A percentile compares a stretch with the other conserved stretches of the same genome.
These are phyloP conservation scores for Candida endomychidarum DNA, from an alignment of 805 yeast genomes.

Conservation along the genomic window DNA sequence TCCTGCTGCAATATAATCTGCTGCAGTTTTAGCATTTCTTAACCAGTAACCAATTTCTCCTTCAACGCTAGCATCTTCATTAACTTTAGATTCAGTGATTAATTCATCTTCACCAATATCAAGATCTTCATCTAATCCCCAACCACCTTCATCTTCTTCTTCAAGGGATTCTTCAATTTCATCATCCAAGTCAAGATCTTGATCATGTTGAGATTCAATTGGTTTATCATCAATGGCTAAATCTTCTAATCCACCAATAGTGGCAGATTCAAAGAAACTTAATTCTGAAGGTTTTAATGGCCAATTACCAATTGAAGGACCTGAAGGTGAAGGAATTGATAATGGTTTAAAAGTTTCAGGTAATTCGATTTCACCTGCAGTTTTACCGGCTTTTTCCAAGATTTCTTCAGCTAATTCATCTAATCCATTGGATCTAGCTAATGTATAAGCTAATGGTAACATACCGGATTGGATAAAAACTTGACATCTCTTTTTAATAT, in stretches of 20 bases:
- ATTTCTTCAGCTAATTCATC: slow-evolving; percentile 72
- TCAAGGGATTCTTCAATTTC: slow-evolving; percentile 32
- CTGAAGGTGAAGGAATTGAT: slow-evolving; percentile 48
- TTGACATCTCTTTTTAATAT: slow-evolving; percentile 70
- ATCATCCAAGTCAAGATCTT: slow-evolving; percentile 30
- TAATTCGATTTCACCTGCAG: slow-evolving; percentile 59
- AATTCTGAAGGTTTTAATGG: slow-evolving; percentile 72
- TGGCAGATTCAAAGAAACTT: slow-evolving; percentile 83
- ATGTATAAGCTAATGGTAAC: slow-evolving; percentile 85
- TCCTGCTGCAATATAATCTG: slow-evolving; percentile 93
- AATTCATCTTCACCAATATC: slow-evolving; percentile 58
- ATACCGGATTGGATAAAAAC: slow-evolving; percentile 77
- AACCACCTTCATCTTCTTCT: slow-evolving; percentile 63
- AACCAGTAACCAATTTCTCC: slow-evolving; percentile 80
- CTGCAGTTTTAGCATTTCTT: slow-evolving; percentile 84
- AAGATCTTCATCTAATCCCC: slow-evolving; percentile 79
- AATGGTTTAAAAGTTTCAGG: slow-evolving; percentile 51
- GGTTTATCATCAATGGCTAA: slow-evolving; percentile 47
- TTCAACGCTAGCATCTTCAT: slow-evolving; percentile 26
- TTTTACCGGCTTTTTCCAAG: slow-evolving; percentile 66
- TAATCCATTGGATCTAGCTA: slow-evolving; percentile 85
- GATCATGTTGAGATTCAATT: slow-evolving; percentile 17
- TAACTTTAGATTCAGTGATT: slow-evolving; percentile 17
- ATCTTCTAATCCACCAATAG: slow-evolving; percentile 73
- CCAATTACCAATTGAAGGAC: slow-evolving; percentile 62